Evolutionary conservation across 1,284 basidiomycete species (phyloP), one percentile per base, ranked within the genome.

Genomic region (Austropuccinia psidii): DNA sequence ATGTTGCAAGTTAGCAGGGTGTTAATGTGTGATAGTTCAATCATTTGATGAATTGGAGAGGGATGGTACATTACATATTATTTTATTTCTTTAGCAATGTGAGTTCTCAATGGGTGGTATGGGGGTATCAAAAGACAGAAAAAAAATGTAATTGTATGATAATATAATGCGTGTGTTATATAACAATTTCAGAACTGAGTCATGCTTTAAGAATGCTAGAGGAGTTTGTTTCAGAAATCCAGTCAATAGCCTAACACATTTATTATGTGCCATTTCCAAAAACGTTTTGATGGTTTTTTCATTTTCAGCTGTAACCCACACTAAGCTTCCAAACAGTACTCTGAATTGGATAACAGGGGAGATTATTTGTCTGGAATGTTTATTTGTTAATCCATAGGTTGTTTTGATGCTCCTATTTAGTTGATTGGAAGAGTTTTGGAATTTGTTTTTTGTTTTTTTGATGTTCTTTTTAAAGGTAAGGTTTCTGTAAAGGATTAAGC

Each of bases 251-350:
- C 50, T 41, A 27, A 29, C 43, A 1, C 50, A 31, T 45, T 68
- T 8, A 29, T 55, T 29, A 6, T 39, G 39, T 6, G 55, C 8
- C 3, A 24, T n/a, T 27, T 52, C 33, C 27, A 68, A 29, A 2
- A 68, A 19, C n/a, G 37, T 33, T 13, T 31, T 27, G 4, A 57
- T 33, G 5, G 8, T 68, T 24, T 55, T 54, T 13, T 19, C n/a
- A 24, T 52, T 55, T 13, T n/a, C 27, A 27, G 31, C 9, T 1
- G 50, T 68, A 27, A 57, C 41, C 66, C 66, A 68, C 4, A 68
- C 35, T 39, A 68, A 9, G 27, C 66, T 68, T 1, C 66, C 66
- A 57, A 54, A 68, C 6, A 68, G 35, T 31, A 57, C 19, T 37
- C 49, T 24, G 0, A 39, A 35, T 11, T 43, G 27, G 24, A 68